Evolutionary conservation across 2,329 filamentous ascomycete genomes (phyloP), one percentile per base, ranked within the genome.

Genomic region (Fusarium pseudocircinatum): DNA sequence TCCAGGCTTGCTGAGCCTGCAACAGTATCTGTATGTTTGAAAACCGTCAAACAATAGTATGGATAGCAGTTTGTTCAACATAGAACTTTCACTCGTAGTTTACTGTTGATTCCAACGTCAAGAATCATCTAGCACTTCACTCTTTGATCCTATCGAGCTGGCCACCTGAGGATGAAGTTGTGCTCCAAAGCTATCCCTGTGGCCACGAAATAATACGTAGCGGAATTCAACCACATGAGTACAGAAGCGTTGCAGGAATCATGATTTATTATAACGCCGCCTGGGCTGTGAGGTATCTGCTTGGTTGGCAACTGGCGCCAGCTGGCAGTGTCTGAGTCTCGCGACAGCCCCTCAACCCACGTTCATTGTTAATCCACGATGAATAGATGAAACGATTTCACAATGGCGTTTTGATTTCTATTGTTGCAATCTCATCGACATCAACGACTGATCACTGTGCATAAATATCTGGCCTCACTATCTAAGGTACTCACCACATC

Each of bases 231-330:
- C 13, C 32, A 24, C 13, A 2, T n/a, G n/a, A 24, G n/a, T 37
- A 26, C 32, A 28, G 14, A 26, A 18, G 24, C 9, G 18, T 53
- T 37, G 0, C 18, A 37, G 18, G 10, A 37, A 36, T 28, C 24
- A 26, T 15, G 13, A 6, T 53, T 26, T 22, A 13, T 34, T 28
- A 22, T 20, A 53, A 36, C 13, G 49, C 24, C 24, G 1, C 9
- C n/a, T 34, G 16, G 47, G 47, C n/a, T 50, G 30, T 24, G 34
- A 26, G 20, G 39, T 14, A 36, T 46, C 28, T 32, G 8, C 36
- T 24, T 42, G n/a, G 9, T 44, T 60, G 66, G 40, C 63, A 70
- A 53, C 50, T 73, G 69, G 7, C 24, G 47, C 30, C 47, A 56
- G 26, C 65, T 64, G 69, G n/a, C 60, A 57, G 58, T 14, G 7